Conservation (phyloP, 2,329 filamentous ascomycete genomes). For the Leptodontidium sp. region DNA sequence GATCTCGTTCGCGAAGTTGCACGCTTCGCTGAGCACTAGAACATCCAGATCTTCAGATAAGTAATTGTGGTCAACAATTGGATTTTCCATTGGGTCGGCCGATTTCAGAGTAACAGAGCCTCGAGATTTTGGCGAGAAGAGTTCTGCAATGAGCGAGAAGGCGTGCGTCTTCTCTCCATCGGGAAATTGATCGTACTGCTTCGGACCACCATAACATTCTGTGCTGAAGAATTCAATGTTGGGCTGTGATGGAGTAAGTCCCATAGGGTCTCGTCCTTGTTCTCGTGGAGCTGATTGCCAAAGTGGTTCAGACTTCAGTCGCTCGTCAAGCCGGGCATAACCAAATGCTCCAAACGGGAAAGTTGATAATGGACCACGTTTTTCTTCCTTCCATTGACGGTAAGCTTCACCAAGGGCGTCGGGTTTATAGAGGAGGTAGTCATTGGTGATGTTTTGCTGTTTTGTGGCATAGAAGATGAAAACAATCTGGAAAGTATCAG, state of each 20-base stretch:
- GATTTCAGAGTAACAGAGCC: conserved; percentile 61
- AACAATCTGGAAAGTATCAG: conserved; percentile 52
- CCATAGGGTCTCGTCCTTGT: conserved; percentile 68
- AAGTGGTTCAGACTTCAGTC: conserved; percentile 60
- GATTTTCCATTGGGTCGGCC: conserved; percentile 58
- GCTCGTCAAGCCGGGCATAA: conserved; percentile 67
- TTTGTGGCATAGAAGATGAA: conserved; percentile 69
- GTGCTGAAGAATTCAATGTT: conserved; percentile 70
- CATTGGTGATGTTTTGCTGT: conserved; percentile 60
- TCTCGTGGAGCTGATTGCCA: conserved; percentile 60
- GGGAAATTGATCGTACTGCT: conserved; percentile 63
- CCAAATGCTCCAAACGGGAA: conserved; percentile 71
- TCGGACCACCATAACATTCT: conserved; percentile 67
- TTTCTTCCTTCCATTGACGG: conserved; percentile 64
- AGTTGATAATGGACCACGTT: conserved; percentile 63
- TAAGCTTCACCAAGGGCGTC: conserved; percentile 60
- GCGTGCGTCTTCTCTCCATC: conserved; percentile 58
- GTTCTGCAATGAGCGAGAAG: conserved; percentile 65
- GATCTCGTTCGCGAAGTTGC: conserved; percentile 66
- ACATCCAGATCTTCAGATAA: conserved; percentile 65
- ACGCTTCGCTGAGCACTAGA: conserved; percentile 66
- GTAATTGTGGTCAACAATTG: conserved; percentile 66
- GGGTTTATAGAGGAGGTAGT: conserved; percentile 63
- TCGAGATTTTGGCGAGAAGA: conserved; percentile 64
- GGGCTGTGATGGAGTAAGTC: conserved; percentile 61